These are phyloP conservation scores for Floccularia luteovirens DNA, from an alignment of 768 basidiomycete species.

Conservation along the genomic window DNA sequence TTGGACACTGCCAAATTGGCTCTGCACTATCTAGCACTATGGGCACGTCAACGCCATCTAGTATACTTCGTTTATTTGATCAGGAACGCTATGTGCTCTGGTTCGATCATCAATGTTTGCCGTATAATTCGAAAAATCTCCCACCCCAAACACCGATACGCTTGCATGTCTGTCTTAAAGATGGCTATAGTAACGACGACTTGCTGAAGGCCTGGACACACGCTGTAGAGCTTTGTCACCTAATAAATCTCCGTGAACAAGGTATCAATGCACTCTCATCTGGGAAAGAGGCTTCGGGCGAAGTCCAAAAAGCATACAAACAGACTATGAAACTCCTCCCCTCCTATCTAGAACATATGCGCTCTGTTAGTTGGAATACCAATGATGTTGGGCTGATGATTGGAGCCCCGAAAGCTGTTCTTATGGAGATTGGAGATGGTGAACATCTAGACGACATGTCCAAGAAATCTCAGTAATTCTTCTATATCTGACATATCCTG, in stretches of 20 bases:
- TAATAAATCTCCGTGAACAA: slow-evolving; percentile 3
- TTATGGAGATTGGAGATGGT: slow-evolving; percentile 11
- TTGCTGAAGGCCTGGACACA: slow-evolving; percentile 52
- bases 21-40: slow-evolving; percentile 31
- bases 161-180: slow-evolving; percentile 42
- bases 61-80: slow-evolving; percentile 17
- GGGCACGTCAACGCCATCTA: slow-evolving; percentile 14
- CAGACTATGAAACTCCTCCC: slow-evolving; percentile 11
- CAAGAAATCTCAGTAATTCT: slow-evolving; percentile 14
- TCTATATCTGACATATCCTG: no score
- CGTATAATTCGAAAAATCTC: slow-evolving; percentile 10
- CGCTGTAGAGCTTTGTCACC: slow-evolving; percentile 27
- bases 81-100: slow-evolving; percentile 48
- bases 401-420: slow-evolving; percentile 20
- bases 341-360: slow-evolving; percentile 16
- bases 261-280: slow-evolving; percentile 3
- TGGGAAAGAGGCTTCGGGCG: slow-evolving; percentile 7
- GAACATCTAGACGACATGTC: slow-evolving; percentile 7
- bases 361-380: slow-evolving; percentile 30
- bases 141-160: no score
- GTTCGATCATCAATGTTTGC: slow-evolving; percentile 27
- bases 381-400: slow-evolving; percentile 21
- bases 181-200: slow-evolving; percentile 36
- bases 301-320: slow-evolving; percentile 13
- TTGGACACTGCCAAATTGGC: slow-evolving; percentile 46